phyloP scores from a whole-genome alignment of 2,329 filamentous ascomycete species.

The Sordariomycetes sp. region DNA sequence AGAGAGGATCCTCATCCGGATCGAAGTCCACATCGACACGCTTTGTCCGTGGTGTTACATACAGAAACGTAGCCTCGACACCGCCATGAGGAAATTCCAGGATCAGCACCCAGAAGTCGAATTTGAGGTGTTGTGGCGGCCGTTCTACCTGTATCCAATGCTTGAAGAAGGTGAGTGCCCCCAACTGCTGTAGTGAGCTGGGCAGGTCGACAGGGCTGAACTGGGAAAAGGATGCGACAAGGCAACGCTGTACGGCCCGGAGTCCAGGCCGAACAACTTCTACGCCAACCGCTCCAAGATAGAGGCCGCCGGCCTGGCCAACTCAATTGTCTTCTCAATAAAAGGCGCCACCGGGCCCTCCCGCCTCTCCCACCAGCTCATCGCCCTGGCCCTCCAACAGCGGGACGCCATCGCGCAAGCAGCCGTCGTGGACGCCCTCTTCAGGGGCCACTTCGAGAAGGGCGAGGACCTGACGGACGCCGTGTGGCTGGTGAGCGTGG shows the following conservation, averaged over 20 bases:
- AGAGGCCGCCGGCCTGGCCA: slow-evolving; percentile 17
- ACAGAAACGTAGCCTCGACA: slow-evolving; percentile 34
- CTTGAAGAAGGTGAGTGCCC: slow-evolving; percentile 13
- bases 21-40: slow-evolving; percentile 40
- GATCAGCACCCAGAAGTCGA: slow-evolving; percentile 28
- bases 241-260: slow-evolving; percentile 22
- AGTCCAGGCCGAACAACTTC: slow-evolving; percentile 16
- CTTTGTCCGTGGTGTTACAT: slow-evolving; percentile 45
- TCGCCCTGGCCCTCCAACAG: slow-evolving; percentile 26
- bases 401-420: slow-evolving; percentile 23
- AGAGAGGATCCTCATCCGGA: slow-evolving; percentile 8
- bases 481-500: slow-evolving; percentile 25
- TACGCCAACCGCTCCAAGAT: slow-evolving; percentile 20
- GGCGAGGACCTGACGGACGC: slow-evolving; percentile 31
- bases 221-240: slow-evolving; percentile 18
- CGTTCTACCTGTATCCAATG: slow-evolving; percentile 33
- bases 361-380: slow-evolving; percentile 35
- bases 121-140: slow-evolving; percentile 37
- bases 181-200: neutral
- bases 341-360: slow-evolving; percentile 33
- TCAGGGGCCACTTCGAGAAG: slow-evolving; percentile 29
- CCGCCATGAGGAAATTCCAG: slow-evolving; percentile 31
- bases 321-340: slow-evolving; percentile 30
- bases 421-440: slow-evolving; percentile 30
- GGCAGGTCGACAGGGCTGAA: neutral